Percentiles rank a stretch among this genome's conserved stretches.
These are phyloP conservation scores for Kalaharituber pfeilii DNA, from an alignment of 2,329 filamentous ascomycete genomes.

Conservation along the genomic window DNA sequence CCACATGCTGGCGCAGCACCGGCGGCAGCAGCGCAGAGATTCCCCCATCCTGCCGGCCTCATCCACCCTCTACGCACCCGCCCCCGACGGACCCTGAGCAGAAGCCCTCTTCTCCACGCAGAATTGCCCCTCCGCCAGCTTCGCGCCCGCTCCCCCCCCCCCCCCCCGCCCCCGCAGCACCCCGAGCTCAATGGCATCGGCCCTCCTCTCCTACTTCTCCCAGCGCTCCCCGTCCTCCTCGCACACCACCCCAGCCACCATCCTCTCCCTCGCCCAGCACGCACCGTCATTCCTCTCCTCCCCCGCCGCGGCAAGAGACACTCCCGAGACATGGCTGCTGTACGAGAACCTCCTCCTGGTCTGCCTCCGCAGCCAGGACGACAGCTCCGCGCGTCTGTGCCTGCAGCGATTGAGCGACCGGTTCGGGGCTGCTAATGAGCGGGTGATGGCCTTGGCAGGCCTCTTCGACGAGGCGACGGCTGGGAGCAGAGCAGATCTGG, in stretches of 20 bases:
- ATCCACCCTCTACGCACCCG: neutral
- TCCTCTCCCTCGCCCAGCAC: constrained; percentile 20
- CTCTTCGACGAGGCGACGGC: constrained; percentile 73
- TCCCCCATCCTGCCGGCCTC: neutral
- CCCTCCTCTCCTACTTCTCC: constrained; percentile 19
- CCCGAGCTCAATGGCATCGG: constrained; percentile 10
- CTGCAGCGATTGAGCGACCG: constrained; percentile 58
- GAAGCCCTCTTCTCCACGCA: too few species aligned
- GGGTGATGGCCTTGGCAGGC: constrained; percentile 66
- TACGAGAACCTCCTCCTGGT: constrained; percentile 78
- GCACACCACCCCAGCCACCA: constrained; percentile 18
- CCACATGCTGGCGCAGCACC: neutral
- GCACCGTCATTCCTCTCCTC: constrained; percentile 34
- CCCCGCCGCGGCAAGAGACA: constrained; percentile 42
- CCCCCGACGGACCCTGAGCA: too few species aligned
- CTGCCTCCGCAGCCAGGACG: constrained; percentile 69
- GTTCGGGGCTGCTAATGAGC: constrained; percentile 72
- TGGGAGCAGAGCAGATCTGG: constrained; percentile 44
- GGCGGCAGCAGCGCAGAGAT: neutral
- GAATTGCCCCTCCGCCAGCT: neutral
- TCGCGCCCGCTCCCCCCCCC: neutral
- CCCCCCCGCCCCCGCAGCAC: neutral
- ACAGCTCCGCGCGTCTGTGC: constrained; percentile 55
- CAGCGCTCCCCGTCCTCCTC: constrained; percentile 15
- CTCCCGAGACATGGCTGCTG: constrained; percentile 62